Evolutionary conservation across 805 yeast genomes (phyloP).

Genomic region (Sugiyamaella americana): DNA sequence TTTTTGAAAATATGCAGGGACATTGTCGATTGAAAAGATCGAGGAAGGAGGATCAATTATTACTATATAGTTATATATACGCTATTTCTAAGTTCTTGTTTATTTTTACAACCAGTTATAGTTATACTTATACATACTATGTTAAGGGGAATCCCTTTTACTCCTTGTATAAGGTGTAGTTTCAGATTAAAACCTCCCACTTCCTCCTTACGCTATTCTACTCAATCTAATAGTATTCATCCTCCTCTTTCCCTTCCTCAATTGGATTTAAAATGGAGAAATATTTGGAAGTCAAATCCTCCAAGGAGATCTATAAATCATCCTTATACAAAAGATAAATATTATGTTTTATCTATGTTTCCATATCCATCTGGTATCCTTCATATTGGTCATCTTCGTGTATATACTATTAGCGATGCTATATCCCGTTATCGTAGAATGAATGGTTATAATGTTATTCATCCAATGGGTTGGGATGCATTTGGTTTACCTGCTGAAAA

Average conservation of each 20-base stretch:
- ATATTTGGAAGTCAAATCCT: constrained; percentile 23
- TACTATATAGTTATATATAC: too few relatives aligned
- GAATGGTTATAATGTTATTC: constrained; percentile 71
- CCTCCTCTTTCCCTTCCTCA: neutral
- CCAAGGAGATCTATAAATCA: constrained; percentile 8
- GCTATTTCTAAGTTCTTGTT: too few relatives aligned
- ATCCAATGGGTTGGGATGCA: constrained; percentile 99
- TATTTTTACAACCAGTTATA: too few relatives aligned
- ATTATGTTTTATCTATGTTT: constrained; percentile 78
- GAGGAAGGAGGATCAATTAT: too few relatives aligned
- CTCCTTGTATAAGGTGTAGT: too few relatives aligned
- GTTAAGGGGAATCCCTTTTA: too few relatives aligned
- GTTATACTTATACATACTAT: too few relatives aligned
- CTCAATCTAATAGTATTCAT: too few relatives aligned
- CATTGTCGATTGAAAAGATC: too few relatives aligned
- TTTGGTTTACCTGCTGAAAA: constrained; percentile 98
- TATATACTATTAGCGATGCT: constrained; percentile 84
- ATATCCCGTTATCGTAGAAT: constrained; percentile 71
- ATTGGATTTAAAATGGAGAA: constrained; percentile 30
- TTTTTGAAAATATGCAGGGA: too few relatives aligned
- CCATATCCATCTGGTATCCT: constrained; percentile 94
- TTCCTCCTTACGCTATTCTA: too few relatives aligned
- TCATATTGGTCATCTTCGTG: constrained; percentile 93
- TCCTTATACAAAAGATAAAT: constrained; percentile 21
- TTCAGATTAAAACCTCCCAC: too few relatives aligned